A percentile compares a stretch with the other conserved stretches of the same genome.
Conservation (phyloP, 495 filamentous ascomycete species). For the Cercophora newfieldiana region DNA sequence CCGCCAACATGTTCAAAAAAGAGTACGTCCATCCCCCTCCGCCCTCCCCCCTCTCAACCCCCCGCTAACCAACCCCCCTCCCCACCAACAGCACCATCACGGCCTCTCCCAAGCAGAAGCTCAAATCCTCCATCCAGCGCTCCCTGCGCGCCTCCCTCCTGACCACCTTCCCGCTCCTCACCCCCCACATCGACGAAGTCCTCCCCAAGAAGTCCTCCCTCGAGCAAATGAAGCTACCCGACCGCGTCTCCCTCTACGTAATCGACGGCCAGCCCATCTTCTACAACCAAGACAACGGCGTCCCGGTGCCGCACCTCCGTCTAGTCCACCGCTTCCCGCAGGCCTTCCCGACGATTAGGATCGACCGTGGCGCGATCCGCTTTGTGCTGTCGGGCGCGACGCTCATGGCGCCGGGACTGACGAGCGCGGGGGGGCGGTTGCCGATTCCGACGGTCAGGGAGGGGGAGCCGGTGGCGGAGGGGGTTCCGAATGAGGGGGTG, state of each 20-base stretch:
- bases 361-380: conserved; percentile 93
- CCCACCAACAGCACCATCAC: conserved; percentile 57
- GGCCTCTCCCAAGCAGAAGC: conserved; percentile 82
- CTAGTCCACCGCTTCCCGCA: conserved; percentile 73
- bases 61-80: conserved; percentile 9
- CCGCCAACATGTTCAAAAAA: conserved; percentile 79
- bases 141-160: conserved; percentile 76
- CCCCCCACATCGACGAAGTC: conserved; percentile 88
- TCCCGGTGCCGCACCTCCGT: conserved; percentile 71
- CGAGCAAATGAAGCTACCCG: conserved; percentile 89
- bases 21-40: conserved; percentile 54
- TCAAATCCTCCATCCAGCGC: conserved; percentile 94
- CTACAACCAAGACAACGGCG: conserved; percentile 84
- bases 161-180: conserved; percentile 81
- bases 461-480: conserved; percentile 36
- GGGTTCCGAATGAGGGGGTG: conserved; percentile 43
- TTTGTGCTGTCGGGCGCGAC: conserved; percentile 92
- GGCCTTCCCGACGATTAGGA: conserved; percentile 65
- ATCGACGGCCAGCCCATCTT: conserved; percentile 76
- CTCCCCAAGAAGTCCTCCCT: conserved; percentile 94
- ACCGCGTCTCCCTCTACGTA: conserved; percentile 82
- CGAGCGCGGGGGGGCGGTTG: conserved; percentile 73
- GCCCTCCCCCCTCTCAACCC: neutral
- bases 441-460: conserved; percentile 47
- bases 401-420: conserved; percentile 93